Percentiles rank a stretch among this genome's conserved stretches.
These are phyloP conservation scores for Batkoa obscura DNA, from an alignment of 371 early-diverging fungal genomes.

Conservation along the genomic window DNA sequence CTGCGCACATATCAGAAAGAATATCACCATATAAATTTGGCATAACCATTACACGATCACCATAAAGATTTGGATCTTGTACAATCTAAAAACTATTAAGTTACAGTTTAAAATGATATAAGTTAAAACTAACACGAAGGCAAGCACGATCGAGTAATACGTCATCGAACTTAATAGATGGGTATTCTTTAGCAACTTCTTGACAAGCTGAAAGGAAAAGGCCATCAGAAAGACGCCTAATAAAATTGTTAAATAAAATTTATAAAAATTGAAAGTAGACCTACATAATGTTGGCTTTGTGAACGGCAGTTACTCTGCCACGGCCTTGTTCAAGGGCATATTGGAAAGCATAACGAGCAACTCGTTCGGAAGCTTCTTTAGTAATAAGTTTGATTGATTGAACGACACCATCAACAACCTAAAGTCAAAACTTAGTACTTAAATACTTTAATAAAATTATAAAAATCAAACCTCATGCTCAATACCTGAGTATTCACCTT, in stretches of 20 bases:
- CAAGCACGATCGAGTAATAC: conserved; percentile 86
- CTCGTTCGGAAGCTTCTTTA: conserved; percentile 80
- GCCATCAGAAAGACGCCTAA: conserved; percentile 87
- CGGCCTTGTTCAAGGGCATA: conserved; percentile 81
- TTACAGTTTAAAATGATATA: neutral
- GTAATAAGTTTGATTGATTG: conserved; percentile 98
- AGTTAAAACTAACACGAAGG: conserved; percentile 31
- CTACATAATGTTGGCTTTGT: conserved; percentile 89
- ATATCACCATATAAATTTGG: conserved; percentile 98
- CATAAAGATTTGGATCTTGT: conserved; percentile 77
- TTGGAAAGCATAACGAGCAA: conserved; percentile 87
- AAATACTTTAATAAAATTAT: neutral
- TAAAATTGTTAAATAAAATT: neutral
- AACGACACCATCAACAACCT: conserved; percentile 87
- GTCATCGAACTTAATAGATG: conserved; percentile 79
- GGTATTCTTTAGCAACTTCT: conserved; percentile 81
- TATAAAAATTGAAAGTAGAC: neutral
- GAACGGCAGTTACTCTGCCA: conserved; percentile 82
- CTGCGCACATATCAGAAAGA: conserved; percentile 92
- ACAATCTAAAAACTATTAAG: conserved; percentile 43
- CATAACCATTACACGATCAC: conserved; percentile 95
- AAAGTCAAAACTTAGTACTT: neutral
- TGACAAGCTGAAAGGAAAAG: conserved; percentile 86
- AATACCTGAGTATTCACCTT: conserved; percentile 97
- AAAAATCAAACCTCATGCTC: conserved; percentile 87